These are phyloP conservation scores for Coniella lustricola DNA, from an alignment of 2,329 filamentous ascomycete genomes.

Conservation along the genomic window DNA sequence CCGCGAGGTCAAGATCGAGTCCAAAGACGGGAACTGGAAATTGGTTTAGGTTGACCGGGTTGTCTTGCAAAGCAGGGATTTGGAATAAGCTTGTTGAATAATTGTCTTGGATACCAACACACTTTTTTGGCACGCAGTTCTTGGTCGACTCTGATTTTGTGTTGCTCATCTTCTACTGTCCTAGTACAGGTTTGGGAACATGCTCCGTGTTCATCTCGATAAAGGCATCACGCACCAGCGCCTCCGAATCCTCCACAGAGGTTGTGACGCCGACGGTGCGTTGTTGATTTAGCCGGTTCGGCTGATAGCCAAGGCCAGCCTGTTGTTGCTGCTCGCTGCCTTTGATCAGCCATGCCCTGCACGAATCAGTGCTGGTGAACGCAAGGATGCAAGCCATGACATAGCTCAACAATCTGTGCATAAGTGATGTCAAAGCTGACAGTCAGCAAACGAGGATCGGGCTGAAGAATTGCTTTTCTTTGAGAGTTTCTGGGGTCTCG, in stretches of 20 bases:
- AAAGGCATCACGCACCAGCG: no score
- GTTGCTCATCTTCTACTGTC: no score
- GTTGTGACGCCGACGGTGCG: neutral
- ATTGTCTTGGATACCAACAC: neutral
- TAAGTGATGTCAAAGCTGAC: neutral
- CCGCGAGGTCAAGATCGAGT: slow-evolving; percentile 66
- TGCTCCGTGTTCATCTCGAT: no score
- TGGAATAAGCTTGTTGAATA: neutral
- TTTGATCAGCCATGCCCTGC: no score
- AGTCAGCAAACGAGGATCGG: no score
- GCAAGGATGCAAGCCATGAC: neutral
- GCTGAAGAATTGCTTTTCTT: neutral
- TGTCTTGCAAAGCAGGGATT: neutral
- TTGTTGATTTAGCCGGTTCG: neutral
- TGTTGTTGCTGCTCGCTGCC: no score
- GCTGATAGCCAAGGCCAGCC: neutral
- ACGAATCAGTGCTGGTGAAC: no score
- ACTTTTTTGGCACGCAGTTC: neutral
- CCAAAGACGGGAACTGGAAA: slow-evolving; percentile 60
- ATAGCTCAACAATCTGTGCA: neutral
- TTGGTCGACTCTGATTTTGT: neutral
- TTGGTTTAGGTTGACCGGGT: slow-evolving; percentile 36
- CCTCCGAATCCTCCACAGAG: neutral
- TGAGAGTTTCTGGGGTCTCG: no score
- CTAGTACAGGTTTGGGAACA: no score